Percentiles rank a stretch among this genome's conserved stretches.
Conservation (phyloP, 2,329 filamentous ascomycete genomes). For the Hypoxylon sp. region DNA sequence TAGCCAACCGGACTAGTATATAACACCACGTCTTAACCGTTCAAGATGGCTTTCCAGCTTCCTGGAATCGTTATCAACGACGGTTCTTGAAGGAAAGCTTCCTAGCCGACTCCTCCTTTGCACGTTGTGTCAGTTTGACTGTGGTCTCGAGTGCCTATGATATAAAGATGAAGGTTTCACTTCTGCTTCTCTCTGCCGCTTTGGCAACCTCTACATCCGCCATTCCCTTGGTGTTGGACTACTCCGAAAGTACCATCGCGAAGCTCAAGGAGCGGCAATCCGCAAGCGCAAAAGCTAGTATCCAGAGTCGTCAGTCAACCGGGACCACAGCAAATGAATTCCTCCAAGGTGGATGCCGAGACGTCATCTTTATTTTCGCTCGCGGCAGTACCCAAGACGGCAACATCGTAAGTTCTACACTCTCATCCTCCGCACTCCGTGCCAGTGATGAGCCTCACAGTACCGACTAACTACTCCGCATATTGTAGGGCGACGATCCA, state of each 20-base stretch:
- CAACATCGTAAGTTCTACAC: conserved; percentile 56
- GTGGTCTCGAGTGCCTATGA: background rate
- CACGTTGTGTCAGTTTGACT: background rate
- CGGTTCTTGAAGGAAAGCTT: background rate
- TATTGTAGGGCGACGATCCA: conserved; percentile 47
- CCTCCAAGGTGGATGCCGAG: conserved; percentile 54
- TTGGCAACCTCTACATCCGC: conserved; percentile 23
- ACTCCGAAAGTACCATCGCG: conserved; percentile 32
- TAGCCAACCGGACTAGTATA: conserved; percentile 3
- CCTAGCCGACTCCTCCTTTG: background rate
- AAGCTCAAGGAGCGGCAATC: conserved; percentile 24
- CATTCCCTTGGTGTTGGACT: conserved; percentile 34
- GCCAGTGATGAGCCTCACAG: background rate
- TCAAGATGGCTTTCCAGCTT: conserved; percentile 2
- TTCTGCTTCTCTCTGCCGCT: conserved; percentile 21
- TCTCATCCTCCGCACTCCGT: background rate
- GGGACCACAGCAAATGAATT: conserved; percentile 56
- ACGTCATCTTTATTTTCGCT: conserved; percentile 59
- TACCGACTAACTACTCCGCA: conserved; percentile 4
- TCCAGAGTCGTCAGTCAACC: conserved; percentile 17
- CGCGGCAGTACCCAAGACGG: conserved; percentile 59
- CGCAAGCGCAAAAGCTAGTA: background rate
- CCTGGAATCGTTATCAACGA: background rate
- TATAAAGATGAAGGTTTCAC: conserved; percentile 30
- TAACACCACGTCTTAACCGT: background rate